phyloP scores from a whole-genome alignment of 768 basidiomycete genomes.

The Lactifluus piperatus region DNA sequence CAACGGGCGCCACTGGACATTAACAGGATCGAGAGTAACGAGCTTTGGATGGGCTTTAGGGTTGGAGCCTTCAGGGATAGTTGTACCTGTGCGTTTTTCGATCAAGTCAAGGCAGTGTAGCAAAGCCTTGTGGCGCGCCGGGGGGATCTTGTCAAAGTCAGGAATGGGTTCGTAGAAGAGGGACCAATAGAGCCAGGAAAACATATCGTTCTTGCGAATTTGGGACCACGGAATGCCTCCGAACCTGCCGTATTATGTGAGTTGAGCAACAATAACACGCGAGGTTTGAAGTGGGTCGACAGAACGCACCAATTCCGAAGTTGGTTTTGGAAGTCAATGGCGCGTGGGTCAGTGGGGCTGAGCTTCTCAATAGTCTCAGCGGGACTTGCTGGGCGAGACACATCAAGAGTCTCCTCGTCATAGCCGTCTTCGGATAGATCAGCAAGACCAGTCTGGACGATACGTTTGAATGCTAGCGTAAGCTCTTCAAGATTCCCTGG shows the following conservation, averaged over 20 bases:
- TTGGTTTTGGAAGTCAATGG: slow-evolving; percentile 61
- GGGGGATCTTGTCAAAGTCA: slow-evolving; percentile 37
- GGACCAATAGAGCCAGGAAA: slow-evolving; percentile 77
- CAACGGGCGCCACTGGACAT: slow-evolving; percentile 59
- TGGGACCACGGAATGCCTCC: slow-evolving; percentile 63
- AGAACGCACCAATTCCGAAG: slow-evolving; percentile 45
- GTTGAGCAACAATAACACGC: neutral
- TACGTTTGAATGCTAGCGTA: slow-evolving; percentile 47
- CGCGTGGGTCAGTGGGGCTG: slow-evolving; percentile 57
- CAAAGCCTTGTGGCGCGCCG: slow-evolving; percentile 41
- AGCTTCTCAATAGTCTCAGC: slow-evolving; percentile 50
- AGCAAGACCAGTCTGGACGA: slow-evolving; percentile 59
- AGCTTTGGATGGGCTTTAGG: slow-evolving; percentile 46
- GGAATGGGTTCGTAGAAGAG: slow-evolving; percentile 65
- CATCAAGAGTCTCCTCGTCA: slow-evolving; percentile 45
- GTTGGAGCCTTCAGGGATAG: slow-evolving; percentile 52
- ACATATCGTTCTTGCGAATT: slow-evolving; percentile 53
- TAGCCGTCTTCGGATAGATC: slow-evolving; percentile 41
- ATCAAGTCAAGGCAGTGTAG: slow-evolving; percentile 52
- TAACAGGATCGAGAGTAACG: slow-evolving; percentile 72
- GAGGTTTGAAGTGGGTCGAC: neutral
- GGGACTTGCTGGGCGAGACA: slow-evolving; percentile 49
- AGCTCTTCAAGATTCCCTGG: slow-evolving; percentile 48
- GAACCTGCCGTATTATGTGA: slow-evolving; percentile 46
- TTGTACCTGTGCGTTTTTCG: slow-evolving; percentile 62